Percentiles rank a stretch among this genome's conserved stretches.
Conservation (phyloP, 2,329 filamentous ascomycete genomes). For the Dothistroma septosporum region DNA sequence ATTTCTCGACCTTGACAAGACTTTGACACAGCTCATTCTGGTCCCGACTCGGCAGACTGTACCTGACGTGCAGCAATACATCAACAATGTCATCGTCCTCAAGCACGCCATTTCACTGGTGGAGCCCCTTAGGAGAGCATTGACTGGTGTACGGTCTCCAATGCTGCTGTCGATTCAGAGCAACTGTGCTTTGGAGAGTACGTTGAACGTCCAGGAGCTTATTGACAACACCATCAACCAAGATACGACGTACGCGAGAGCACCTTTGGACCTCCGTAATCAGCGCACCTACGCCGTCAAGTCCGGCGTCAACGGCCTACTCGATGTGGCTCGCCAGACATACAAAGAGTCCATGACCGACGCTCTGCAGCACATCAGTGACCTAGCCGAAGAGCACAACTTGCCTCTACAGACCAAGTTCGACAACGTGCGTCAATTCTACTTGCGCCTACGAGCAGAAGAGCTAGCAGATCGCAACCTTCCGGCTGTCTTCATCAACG, state of each 20-base stretch:
- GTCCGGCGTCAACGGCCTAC: slow-evolving; percentile 75
- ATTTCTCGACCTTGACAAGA: slow-evolving; percentile 74
- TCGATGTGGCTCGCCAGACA: slow-evolving; percentile 82
- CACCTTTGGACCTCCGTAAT: slow-evolving; percentile 80
- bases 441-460: slow-evolving; percentile 59
- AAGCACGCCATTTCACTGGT: slow-evolving; percentile 75
- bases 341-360: slow-evolving; percentile 86
- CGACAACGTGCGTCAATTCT: slow-evolving; percentile 75
- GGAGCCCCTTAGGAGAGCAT: slow-evolving; percentile 61
- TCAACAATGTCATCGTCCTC: slow-evolving; percentile 81
- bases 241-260: slow-evolving; percentile 72
- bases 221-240: slow-evolving; percentile 73
- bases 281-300: slow-evolving; percentile 88
- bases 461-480: slow-evolving; percentile 60
- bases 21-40: slow-evolving; percentile 80
- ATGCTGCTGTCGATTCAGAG: slow-evolving; percentile 64
- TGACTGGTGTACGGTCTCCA: slow-evolving; percentile 60
- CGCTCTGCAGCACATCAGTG: slow-evolving; percentile 64
- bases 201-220: slow-evolving; percentile 57
- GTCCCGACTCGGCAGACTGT: slow-evolving; percentile 63
- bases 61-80: slow-evolving; percentile 68
- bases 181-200: slow-evolving; percentile 62
- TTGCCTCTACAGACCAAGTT: slow-evolving; percentile 66
- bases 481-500: slow-evolving; percentile 72
- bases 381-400: slow-evolving; percentile 57